phyloP scores from a whole-genome alignment of 1,284 basidiomycete species.

The Sporisorium sorghi region DNA sequence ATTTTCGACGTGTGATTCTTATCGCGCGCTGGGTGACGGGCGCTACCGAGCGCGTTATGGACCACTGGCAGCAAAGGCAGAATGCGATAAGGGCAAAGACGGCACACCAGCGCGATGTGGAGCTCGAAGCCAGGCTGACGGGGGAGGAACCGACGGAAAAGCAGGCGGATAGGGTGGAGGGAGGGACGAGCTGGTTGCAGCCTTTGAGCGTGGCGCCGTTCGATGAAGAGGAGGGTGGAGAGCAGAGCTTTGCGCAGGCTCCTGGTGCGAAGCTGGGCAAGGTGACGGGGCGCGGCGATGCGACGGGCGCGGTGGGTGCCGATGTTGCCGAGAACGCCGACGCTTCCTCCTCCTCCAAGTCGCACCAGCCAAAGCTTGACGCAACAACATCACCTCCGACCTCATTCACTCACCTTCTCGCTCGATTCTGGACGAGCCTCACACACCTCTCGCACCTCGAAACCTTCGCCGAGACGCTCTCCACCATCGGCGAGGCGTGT shows the following conservation, averaged over 20 bases:
- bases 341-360: too few species aligned
- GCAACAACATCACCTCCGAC: neutral
- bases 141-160: constrained; percentile 26
- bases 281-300: constrained; percentile 34
- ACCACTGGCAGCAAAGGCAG: constrained; percentile 33
- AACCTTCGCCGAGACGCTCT: constrained; percentile 19
- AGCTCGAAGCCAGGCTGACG: constrained; percentile 14
- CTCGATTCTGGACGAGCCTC: constrained; percentile 13
- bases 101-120: neutral
- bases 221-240: constrained; percentile 5
- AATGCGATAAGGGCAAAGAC: neutral
- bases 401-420: neutral
- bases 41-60: constrained; percentile 41
- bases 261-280: constrained; percentile 29
- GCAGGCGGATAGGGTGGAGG: constrained; percentile 17
- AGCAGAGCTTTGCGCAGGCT: constrained; percentile 5
- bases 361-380: neutral
- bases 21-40: constrained; percentile 43
- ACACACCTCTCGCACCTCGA: constrained; percentile 15
- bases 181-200: constrained; percentile 24
- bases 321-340: constrained; percentile 27
- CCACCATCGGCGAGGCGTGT: constrained; percentile 50
- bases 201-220: constrained; percentile 28
- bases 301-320: constrained; percentile 29
- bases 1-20: constrained; percentile 41